These are phyloP conservation scores for Pezicula carpinea DNA, from an alignment of 2,329 filamentous ascomycete genomes.

Conservation along the genomic window DNA sequence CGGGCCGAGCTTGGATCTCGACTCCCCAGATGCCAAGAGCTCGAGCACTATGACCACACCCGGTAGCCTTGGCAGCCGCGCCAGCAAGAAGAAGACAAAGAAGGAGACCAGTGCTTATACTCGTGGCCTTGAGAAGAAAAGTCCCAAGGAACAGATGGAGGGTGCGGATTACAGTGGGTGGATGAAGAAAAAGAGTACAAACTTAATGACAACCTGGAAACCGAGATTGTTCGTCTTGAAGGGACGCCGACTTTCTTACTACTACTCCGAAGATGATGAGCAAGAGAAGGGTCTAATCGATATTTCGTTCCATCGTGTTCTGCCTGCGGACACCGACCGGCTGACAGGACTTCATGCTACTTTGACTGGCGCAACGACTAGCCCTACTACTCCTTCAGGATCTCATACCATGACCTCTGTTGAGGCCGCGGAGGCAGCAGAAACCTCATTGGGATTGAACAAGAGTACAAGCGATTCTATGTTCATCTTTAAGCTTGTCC, in stretches of 20 bases:
- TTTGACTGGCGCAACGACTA: constrained; percentile 76
- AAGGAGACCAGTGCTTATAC: constrained; percentile 94
- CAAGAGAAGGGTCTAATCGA: constrained; percentile 96
- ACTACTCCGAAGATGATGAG: constrained; percentile 88
- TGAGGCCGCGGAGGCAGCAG: constrained; percentile 35
- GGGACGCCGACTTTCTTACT: constrained; percentile 87
- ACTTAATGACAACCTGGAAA: constrained; percentile 97
- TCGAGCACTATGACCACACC: constrained; percentile 38
- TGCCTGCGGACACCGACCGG: constrained; percentile 87
- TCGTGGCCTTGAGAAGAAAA: constrained; percentile 75
- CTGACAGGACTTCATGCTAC: constrained; percentile 89
- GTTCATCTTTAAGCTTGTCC: constrained; percentile 98
- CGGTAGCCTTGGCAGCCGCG: constrained; percentile 43
- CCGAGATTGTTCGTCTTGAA: constrained; percentile 92
- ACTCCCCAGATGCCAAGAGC: constrained; percentile 64
- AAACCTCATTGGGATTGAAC: constrained; percentile 29
- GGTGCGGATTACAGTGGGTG: constrained; percentile 92
- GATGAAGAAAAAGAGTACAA: constrained; percentile 99
- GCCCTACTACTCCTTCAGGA: constrained; percentile 48
- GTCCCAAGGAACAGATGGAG: constrained; percentile 77
- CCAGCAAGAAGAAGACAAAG: constrained; percentile 69
- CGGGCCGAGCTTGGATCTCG: constrained; percentile 71
- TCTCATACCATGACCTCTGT: constrained; percentile 42
- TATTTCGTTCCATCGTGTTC: constrained; percentile 94
- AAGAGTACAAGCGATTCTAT: constrained; percentile 56